Conservation (phyloP, 2,329 filamentous ascomycete species). For the Fusarium armeniacum region DNA sequence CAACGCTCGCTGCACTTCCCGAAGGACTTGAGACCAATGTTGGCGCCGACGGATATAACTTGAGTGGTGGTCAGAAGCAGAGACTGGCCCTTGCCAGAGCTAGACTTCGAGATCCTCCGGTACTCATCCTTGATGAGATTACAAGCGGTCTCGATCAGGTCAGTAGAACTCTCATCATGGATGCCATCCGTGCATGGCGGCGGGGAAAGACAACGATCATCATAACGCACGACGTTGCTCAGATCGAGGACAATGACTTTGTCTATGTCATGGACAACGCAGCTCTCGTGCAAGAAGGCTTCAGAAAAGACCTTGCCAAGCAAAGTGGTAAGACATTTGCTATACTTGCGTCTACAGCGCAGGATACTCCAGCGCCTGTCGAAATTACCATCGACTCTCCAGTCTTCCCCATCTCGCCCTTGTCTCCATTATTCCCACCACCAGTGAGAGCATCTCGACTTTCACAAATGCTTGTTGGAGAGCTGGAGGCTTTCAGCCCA, state of each 20-base stretch:
- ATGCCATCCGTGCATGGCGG: conserved; percentile 82
- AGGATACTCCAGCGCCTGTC: conserved; percentile 10
- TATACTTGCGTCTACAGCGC: conserved; percentile 52
- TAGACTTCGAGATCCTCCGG: conserved; percentile 79
- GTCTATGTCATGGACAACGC: conserved; percentile 84
- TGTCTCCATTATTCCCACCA: conserved; percentile 22
- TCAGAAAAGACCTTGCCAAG: conserved; percentile 67
- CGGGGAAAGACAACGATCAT: conserved; percentile 87
- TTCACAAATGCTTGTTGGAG: conserved; percentile 41
- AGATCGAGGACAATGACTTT: conserved; percentile 80
- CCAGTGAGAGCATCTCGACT: conserved; percentile 29
- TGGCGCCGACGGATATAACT: conserved; percentile 74
- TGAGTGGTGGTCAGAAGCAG: conserved; percentile 90
- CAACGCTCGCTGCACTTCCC: conserved; percentile 76
- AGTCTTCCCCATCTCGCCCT: conserved; percentile 16
- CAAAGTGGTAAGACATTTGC: conserved; percentile 63
- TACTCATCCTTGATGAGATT: conserved; percentile 89
- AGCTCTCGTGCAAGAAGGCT: conserved; percentile 76
- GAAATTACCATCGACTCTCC: conserved; percentile 39
- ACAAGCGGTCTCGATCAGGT: conserved; percentile 88
- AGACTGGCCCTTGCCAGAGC: conserved; percentile 85
- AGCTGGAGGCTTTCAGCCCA: conserved; percentile 34
- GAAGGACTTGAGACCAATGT: conserved; percentile 79
- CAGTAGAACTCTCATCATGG: conserved; percentile 77
- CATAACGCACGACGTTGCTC: conserved; percentile 89